A percentile compares a stretch with the other conserved stretches of the same genome.
Conservation (phyloP, 148 eudicot genomes). For the Dianthus caryophyllus region DNA sequence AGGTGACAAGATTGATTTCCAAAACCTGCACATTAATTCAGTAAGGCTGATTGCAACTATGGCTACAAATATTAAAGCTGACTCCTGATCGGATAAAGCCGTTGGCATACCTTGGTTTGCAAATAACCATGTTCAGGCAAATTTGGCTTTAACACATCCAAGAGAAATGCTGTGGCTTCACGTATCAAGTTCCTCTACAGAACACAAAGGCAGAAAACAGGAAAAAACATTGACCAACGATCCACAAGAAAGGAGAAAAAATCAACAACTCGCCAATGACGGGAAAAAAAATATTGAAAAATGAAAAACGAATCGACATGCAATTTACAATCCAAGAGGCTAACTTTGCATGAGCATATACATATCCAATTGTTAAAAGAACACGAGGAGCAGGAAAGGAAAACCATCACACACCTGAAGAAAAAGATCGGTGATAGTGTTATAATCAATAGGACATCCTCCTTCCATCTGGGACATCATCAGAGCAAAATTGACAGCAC, state of each 20-base stretch:
- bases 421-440: slow-evolving; percentile 87
- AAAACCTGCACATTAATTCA: slow-evolving; percentile 46
- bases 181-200: slow-evolving; percentile 85
- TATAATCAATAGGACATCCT: slow-evolving; percentile 85
- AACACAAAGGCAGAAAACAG: slow-evolving; percentile 5
- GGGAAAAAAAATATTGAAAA: not conserved
- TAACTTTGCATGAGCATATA: not conserved
- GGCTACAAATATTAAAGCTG: not conserved
- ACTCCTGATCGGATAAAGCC: not conserved
- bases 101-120: slow-evolving; percentile 65
- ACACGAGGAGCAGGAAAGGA: not conserved
- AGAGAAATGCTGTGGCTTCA: slow-evolving; percentile 86
- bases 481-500: slow-evolving; percentile 35
- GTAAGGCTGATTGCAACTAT: slow-evolving; percentile 4
- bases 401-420: slow-evolving; percentile 53
- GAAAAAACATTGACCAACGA: not conserved
- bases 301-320: not conserved
- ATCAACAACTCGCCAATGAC: not conserved
- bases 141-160: slow-evolving; percentile 89
- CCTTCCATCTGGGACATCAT: slow-evolving; percentile 99
- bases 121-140: slow-evolving; percentile 77
- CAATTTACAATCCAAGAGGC: not conserved
- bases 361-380: not conserved
- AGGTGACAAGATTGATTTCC: slow-evolving; percentile 87
- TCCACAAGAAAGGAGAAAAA: not conserved